Percentiles rank a stretch among this genome's conserved stretches.
Conservation (phyloP, 148 eudicot species). For the Polygonum maritimum region DNA sequence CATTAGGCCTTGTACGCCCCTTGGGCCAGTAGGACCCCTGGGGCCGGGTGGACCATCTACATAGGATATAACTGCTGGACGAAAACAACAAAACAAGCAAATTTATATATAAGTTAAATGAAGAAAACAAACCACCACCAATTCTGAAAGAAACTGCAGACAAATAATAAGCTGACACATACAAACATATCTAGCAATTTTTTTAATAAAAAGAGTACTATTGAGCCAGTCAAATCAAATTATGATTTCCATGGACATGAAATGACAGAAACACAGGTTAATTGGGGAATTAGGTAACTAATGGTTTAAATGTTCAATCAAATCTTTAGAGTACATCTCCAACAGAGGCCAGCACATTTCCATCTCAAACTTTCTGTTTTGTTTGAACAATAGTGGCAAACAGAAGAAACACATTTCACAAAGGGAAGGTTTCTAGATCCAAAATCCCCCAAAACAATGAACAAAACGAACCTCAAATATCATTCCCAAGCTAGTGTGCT, state of each 20-base stretch:
- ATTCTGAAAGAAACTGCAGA: background rate
- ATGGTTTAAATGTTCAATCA: background rate
- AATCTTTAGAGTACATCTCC: background rate
- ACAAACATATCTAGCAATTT: background rate
- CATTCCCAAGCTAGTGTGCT: background rate
- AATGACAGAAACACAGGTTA: background rate
- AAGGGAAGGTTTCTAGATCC: background rate
- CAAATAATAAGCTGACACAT: background rate
- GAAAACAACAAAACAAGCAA: too few relatives aligned
- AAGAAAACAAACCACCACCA: too few relatives aligned
- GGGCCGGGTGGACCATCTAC: too few relatives aligned
- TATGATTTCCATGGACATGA: background rate
- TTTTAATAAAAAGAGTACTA: background rate
- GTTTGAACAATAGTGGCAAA: background rate
- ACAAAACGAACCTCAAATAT: background rate
- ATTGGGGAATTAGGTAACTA: background rate
- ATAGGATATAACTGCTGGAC: too few relatives aligned
- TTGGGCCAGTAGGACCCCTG: too few relatives aligned
- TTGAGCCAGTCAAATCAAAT: background rate
- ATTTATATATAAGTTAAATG: too few relatives aligned
- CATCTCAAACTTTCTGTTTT: background rate
- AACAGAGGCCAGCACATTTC: background rate
- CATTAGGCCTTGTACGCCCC: too few relatives aligned
- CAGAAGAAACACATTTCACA: background rate
- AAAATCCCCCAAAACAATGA: background rate